A percentile compares a stretch with the other conserved stretches of the same genome.
These are phyloP conservation scores for Ascochyta rabiei DNA, from an alignment of 2,329 filamentous ascomycete genomes.

Conservation along the genomic window DNA sequence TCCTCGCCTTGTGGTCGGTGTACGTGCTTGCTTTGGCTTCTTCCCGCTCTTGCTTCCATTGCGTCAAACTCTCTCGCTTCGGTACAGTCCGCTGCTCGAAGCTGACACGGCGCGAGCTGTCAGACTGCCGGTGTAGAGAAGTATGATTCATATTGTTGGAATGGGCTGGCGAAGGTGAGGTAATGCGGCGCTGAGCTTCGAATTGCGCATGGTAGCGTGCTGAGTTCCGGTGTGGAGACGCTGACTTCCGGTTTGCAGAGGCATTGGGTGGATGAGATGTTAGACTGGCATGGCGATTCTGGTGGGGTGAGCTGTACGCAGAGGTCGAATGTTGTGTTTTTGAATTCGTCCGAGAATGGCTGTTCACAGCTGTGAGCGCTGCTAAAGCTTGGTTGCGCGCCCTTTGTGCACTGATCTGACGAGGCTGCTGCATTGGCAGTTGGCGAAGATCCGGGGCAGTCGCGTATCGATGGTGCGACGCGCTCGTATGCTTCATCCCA, in stretches of 20 bases:
- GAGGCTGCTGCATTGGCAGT: neutral
- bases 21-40: constrained; percentile 10
- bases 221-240: constrained; percentile 2
- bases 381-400: constrained; percentile 16
- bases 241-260: neutral
- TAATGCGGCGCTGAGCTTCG: constrained; percentile 1
- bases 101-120: constrained; percentile 2
- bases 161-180: constrained; percentile 2
- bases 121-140: neutral
- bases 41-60: constrained; percentile 37
- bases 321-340: neutral
- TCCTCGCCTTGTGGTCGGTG: constrained; percentile 21
- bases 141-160: neutral
- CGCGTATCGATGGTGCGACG: constrained; percentile 1
- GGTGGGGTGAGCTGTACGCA: neutral
- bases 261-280: constrained; percentile 10
- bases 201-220: constrained; percentile 1
- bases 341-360: neutral
- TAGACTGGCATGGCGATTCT: constrained; percentile 9
- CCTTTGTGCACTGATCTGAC: constrained; percentile 6
- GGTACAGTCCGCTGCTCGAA: constrained; percentile 18
- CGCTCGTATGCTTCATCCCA: neutral
- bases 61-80: constrained; percentile 25
- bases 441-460: constrained; percentile 11
- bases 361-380: constrained; percentile 10